phyloP scores from a whole-genome alignment of 192 early-diverging fungal species.

The Podila minutissima region DNA sequence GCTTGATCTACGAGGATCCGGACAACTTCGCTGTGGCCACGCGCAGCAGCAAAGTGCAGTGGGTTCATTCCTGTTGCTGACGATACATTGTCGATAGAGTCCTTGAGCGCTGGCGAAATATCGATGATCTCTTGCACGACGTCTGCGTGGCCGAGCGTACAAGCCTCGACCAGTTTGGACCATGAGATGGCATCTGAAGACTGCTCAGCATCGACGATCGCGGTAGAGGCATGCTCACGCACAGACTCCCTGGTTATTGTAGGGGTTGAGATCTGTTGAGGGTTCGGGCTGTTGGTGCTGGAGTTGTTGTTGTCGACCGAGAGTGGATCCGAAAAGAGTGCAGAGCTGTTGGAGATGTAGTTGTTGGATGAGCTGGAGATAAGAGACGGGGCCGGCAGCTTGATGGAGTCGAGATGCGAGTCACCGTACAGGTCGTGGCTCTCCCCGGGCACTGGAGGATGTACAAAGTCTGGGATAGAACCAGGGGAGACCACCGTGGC shows the following conservation, averaged over 20 bases:
- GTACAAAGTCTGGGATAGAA: constrained; percentile 61
- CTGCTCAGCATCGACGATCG: constrained; percentile 7
- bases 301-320: not conserved
- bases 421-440: constrained; percentile 67
- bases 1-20: constrained; percentile 64
- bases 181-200: constrained; percentile 35
- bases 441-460: constrained; percentile 67
- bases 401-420: constrained; percentile 59
- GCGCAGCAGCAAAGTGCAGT: constrained; percentile 68
- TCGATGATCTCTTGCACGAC: constrained; percentile 53
- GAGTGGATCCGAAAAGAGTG: constrained; percentile 19
- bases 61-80: constrained; percentile 66
- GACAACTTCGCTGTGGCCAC: constrained; percentile 67
- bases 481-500: constrained; percentile 27
- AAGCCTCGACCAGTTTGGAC: constrained; percentile 26
- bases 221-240: constrained; percentile 6
- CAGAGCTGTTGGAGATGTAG: constrained; percentile 1
- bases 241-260: constrained; percentile 8
- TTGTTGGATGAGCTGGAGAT: constrained; percentile 14
- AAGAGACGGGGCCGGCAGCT: constrained; percentile 34
- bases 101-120: constrained; percentile 46
- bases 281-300: not conserved
- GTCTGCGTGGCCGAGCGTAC: constrained; percentile 19
- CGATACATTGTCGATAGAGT: constrained; percentile 59
- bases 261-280: not conserved